phyloP scores from a whole-genome alignment of 306 rosid genomes.

The Vigna nakashimae region DNA sequence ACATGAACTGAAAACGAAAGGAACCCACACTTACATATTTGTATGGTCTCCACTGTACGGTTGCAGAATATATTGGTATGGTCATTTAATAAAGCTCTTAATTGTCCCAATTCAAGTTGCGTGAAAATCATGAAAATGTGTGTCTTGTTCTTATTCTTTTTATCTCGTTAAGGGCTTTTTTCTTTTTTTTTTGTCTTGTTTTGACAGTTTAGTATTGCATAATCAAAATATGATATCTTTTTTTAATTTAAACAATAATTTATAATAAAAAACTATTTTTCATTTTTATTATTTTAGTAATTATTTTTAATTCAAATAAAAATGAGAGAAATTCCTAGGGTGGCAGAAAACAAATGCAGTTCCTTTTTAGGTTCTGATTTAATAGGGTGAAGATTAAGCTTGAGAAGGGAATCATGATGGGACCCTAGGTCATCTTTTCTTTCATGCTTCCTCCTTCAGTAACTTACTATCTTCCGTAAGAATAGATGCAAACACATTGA shows the following conservation, averaged over 20 bases:
- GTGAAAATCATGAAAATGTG: not conserved
- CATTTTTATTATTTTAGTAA: too few relatives aligned
- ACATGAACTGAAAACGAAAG: constrained; percentile 43
- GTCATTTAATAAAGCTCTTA: constrained; percentile 34
- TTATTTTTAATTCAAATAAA: too few relatives aligned
- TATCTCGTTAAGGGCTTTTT: not conserved
- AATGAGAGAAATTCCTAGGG: too few relatives aligned
- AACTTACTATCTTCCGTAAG: constrained; percentile 15
- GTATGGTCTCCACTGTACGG: not conserved
- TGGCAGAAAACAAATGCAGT: too few relatives aligned
- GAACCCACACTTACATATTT: constrained; percentile 34
- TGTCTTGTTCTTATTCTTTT: not conserved
- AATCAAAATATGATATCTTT: too few relatives aligned
- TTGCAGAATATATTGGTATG: constrained; percentile 35
- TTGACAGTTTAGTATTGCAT: not conserved
- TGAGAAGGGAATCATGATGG: too few relatives aligned
- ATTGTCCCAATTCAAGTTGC: constrained; percentile 24
- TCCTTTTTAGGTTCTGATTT: too few relatives aligned
- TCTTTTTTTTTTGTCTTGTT: not conserved
- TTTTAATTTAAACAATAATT: too few relatives aligned
- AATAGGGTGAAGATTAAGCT: too few relatives aligned
- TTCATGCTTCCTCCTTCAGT: constrained; percentile 29
- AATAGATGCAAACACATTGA: constrained; percentile 38
- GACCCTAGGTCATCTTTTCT: not conserved
- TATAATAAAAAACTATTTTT: too few relatives aligned